Conservation (phyloP, 768 basidiomycete genomes). For the Phaeotremella skinneri region DNA sequence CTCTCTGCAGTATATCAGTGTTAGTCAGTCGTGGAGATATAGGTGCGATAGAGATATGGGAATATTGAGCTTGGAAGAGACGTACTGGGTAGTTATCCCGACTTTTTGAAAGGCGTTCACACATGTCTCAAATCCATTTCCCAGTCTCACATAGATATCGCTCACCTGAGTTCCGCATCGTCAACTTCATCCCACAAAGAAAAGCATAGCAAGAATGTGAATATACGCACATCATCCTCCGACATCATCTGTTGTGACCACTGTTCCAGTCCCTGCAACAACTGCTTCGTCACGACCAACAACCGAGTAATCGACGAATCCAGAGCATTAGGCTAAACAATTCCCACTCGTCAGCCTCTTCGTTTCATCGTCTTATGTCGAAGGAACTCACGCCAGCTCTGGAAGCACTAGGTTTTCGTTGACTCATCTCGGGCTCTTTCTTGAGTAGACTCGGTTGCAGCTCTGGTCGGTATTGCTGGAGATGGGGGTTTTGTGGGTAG, state of each 20-base stretch:
- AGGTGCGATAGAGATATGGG: neutral
- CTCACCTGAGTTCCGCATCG: slow-evolving; percentile 63
- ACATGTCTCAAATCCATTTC: slow-evolving; percentile 95
- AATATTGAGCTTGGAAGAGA: slow-evolving; percentile 35
- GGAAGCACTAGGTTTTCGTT: neutral
- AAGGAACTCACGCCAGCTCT: neutral
- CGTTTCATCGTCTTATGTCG: neutral
- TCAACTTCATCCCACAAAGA: neutral
- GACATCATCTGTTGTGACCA: slow-evolving; percentile 43
- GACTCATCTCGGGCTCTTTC: neutral
- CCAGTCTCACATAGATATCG: slow-evolving; percentile 92
- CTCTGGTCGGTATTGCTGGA: neutral
- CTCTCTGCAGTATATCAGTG: slow-evolving; percentile 60
- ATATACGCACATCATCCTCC: slow-evolving; percentile 40
- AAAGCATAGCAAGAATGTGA: neutral
- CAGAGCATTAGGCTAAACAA: slow-evolving; percentile 22
- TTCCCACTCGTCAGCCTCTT: neutral
- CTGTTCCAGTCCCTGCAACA: slow-evolving; percentile 63
- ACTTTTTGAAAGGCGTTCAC: slow-evolving; percentile 81
- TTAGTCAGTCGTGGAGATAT: neutral
- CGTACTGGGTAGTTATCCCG: slow-evolving; percentile 88
- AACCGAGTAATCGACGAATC: slow-evolving; percentile 89
- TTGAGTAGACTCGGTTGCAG: neutral
- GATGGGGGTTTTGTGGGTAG: neutral
- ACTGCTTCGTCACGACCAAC: slow-evolving; percentile 87